Percentiles rank a stretch among this genome's conserved stretches.
Conservation (phyloP, 2,329 filamentous ascomycete genomes). For the Pseudonectria buxi region DNA sequence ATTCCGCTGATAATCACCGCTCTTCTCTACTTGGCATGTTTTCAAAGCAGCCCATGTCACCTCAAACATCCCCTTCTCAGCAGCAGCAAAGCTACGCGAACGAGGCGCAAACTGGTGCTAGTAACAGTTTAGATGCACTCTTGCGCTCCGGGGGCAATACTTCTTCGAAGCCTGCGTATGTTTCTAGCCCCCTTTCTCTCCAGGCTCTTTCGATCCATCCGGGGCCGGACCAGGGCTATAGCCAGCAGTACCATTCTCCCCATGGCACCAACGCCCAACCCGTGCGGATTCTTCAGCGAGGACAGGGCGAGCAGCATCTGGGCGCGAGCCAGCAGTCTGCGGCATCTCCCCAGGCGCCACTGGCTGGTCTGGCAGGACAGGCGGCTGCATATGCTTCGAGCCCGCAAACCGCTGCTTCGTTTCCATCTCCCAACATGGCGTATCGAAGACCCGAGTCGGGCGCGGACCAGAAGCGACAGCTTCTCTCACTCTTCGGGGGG, state of each 20-base stretch:
- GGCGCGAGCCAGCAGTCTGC: constrained; percentile 5
- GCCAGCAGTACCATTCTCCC: constrained; percentile 2
- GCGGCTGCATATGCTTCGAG: constrained; percentile 12
- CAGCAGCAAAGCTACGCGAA: background rate
- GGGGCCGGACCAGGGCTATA: constrained; percentile 5
- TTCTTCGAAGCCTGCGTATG: background rate
- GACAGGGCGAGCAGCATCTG: constrained; percentile 22
- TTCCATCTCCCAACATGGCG: constrained; percentile 7
- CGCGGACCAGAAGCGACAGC: constrained; percentile 26
- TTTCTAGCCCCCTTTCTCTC: background rate
- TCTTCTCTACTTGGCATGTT: constrained; percentile 48
- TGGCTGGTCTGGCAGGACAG: constrained; percentile 14
- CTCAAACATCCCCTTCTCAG: constrained; percentile 7
- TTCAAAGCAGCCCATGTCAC: constrained; percentile 29
- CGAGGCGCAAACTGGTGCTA: no score
- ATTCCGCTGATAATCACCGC: constrained; percentile 32
- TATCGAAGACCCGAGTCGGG: constrained; percentile 20
- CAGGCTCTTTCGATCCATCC: constrained; percentile 4
- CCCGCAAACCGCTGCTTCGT: constrained; percentile 11
- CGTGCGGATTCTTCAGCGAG: constrained; percentile 30
- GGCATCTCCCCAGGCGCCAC: constrained; percentile 16
- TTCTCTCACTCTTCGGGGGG: constrained; percentile 59
- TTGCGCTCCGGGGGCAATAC: no score
- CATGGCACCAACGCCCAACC: constrained; percentile 14
- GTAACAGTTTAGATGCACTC: background rate